Percentiles rank a stretch among this genome's conserved stretches.
These are phyloP conservation scores for Calocybe gangraenosa DNA, from an alignment of 768 basidiomycete species.

Conservation along the genomic window DNA sequence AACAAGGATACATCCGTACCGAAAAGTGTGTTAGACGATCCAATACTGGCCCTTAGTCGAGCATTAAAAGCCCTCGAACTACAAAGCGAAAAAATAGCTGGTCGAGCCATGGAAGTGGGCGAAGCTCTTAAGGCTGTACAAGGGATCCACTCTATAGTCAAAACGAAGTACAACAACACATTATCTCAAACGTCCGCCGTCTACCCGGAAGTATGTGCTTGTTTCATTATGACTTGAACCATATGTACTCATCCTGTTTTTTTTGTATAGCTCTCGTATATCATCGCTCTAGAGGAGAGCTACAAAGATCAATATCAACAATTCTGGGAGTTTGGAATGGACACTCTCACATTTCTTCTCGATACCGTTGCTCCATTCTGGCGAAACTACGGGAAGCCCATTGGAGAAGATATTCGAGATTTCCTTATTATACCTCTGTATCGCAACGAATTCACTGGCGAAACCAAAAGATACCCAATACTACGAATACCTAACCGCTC, in stretches of 20 bases:
- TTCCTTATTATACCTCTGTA: slow-evolving; percentile 82
- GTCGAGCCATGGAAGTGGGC: slow-evolving; percentile 45
- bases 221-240: too few relatives aligned
- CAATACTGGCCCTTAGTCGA: slow-evolving; percentile 45
- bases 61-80: slow-evolving; percentile 47
- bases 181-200: slow-evolving; percentile 66
- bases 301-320: slow-evolving; percentile 79
- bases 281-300: slow-evolving; percentile 70
- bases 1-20: slow-evolving; percentile 18
- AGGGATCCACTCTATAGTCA: slow-evolving; percentile 48
- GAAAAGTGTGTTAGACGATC: slow-evolving; percentile 47
- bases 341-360: slow-evolving; percentile 68
- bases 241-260: background rate
- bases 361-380: slow-evolving; percentile 78
- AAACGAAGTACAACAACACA: slow-evolving; percentile 61
- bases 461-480: slow-evolving; percentile 64
- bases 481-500: slow-evolving; percentile 57
- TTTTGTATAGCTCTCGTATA: slow-evolving; percentile 54
- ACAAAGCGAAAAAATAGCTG: slow-evolving; percentile 38
- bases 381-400: slow-evolving; percentile 79
- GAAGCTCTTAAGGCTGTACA: slow-evolving; percentile 51
- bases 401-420: slow-evolving; percentile 74
- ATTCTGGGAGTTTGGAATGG: slow-evolving; percentile 79
- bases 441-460: slow-evolving; percentile 80
- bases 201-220: slow-evolving; percentile 64